Evolutionary conservation across 1,139 yeast genomes (phyloP).

Genomic region (Candida sanyaensis): DNA sequence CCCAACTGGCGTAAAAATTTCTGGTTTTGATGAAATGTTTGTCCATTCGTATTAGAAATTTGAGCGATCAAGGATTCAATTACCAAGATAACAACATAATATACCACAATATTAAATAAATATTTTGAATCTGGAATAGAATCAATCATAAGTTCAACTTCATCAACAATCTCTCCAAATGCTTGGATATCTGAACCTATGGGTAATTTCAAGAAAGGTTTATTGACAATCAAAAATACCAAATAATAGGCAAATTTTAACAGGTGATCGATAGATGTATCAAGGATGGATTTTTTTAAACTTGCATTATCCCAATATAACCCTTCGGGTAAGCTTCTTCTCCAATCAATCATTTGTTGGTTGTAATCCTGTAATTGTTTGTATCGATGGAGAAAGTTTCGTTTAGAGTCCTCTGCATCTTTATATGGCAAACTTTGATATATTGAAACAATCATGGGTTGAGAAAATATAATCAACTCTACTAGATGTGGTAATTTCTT

Average conservation of each 20-base stretch:
- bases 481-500: slow-evolving; percentile 7
- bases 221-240: slow-evolving; percentile 11
- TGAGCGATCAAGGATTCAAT: slow-evolving; percentile 7
- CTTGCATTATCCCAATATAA: slow-evolving; percentile 8
- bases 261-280: slow-evolving; percentile 8
- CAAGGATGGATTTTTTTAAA: slow-evolving; percentile 1
- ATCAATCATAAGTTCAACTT: slow-evolving; percentile 9
- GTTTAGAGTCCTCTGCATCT: slow-evolving; percentile 10
- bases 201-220: slow-evolving; percentile 13
- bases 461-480: slow-evolving; percentile 6
- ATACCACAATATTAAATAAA: slow-evolving; percentile 10
- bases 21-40: neutral
- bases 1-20: slow-evolving; percentile 7
- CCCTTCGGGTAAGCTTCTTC: slow-evolving; percentile 4
- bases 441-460: slow-evolving; percentile 11
- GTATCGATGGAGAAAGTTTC: slow-evolving; percentile 9
- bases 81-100: slow-evolving; percentile 9
- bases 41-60: slow-evolving; percentile 2
- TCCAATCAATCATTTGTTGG: slow-evolving; percentile 8
- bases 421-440: slow-evolving; percentile 11
- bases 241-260: slow-evolving; percentile 11
- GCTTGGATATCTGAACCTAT: slow-evolving; percentile 5
- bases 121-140: slow-evolving; percentile 3
- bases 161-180: slow-evolving; percentile 10
- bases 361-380: slow-evolving; percentile 9